Evolutionary conservation across 208 protist genomes (phyloP).

Genomic region (Trypanosoma congolense): DNA sequence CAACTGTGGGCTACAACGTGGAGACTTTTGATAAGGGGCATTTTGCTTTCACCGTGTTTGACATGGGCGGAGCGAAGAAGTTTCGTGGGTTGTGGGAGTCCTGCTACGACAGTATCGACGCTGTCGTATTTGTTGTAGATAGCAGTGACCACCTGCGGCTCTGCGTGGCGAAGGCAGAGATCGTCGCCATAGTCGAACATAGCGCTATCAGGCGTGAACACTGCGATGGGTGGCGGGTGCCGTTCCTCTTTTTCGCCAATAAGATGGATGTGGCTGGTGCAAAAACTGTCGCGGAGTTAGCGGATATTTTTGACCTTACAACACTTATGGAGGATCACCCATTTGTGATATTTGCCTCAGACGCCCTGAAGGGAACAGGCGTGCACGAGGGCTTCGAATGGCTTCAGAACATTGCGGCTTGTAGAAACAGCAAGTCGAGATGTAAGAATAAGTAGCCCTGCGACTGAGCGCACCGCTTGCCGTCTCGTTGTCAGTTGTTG

Average conservation of each 20-base stretch:
- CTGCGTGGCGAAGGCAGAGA: constrained; percentile 83
- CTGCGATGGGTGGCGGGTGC: constrained; percentile 19
- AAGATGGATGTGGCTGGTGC: constrained; percentile 88
- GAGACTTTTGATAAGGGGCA: constrained; percentile 93
- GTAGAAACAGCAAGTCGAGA: constrained; percentile 5
- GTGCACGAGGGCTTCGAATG: constrained; percentile 71
- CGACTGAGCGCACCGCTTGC: too few species aligned
- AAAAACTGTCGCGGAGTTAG: constrained; percentile 71
- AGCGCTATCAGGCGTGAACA: constrained; percentile 30
- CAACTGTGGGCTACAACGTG: constrained; percentile 95
- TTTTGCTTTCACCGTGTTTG: constrained; percentile 96
- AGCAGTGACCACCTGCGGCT: constrained; percentile 83
- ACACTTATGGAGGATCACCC: constrained; percentile 59
- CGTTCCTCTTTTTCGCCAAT: constrained; percentile 89
- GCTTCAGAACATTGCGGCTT: constrained; percentile 47
- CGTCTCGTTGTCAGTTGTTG: too few species aligned
- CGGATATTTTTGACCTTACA: constrained; percentile 72
- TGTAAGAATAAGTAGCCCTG: too few species aligned
- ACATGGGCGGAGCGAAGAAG: constrained; percentile 98
- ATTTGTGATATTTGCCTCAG: constrained; percentile 83
- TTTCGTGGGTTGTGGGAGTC: constrained; percentile 95
- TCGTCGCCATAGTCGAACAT: constrained; percentile 74
- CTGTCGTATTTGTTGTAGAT: constrained; percentile 93
- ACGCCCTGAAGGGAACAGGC: constrained; percentile 60
- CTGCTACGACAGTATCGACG: constrained; percentile 95